A percentile compares a stretch with the other conserved stretches of the same genome.
Conservation (phyloP, 202 grass and related monocot species). For the Setaria viridis region DNA sequence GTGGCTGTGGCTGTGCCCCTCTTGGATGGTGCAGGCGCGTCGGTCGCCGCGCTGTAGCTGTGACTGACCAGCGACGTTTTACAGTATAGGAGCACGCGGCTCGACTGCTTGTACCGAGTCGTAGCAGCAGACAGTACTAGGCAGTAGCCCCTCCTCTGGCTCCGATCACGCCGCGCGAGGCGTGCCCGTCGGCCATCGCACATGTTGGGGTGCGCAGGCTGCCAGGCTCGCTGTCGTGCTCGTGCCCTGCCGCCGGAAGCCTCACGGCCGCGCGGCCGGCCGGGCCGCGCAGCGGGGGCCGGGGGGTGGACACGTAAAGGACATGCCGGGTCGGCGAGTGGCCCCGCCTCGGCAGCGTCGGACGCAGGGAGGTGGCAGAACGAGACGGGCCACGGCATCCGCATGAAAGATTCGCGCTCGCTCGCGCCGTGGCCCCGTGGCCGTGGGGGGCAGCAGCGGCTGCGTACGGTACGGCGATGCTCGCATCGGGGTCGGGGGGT, state of each 20-base stretch:
- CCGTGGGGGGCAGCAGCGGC: too few species aligned
- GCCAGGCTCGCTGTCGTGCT: not conserved
- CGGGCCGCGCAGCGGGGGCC: too few species aligned
- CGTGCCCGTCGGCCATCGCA: not conserved
- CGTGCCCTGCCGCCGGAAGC: not conserved
- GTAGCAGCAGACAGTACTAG: too few species aligned
- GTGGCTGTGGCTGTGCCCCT: too few species aligned
- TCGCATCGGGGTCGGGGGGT: not conserved
- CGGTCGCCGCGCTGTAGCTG: not conserved
- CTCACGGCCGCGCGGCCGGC: too few species aligned
- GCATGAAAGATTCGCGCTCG: slow-evolving; percentile 42
- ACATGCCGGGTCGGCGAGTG: not conserved
- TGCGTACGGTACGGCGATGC: not conserved
- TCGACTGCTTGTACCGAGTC: too few species aligned
- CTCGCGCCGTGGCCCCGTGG: not conserved
- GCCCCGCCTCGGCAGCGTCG: not conserved
- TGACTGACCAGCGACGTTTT: too few species aligned
- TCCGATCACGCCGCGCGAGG: not conserved
- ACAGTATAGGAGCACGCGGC: too few species aligned
- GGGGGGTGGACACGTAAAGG: not conserved
- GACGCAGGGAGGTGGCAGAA: slow-evolving; percentile 25
- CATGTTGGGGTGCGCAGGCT: not conserved
- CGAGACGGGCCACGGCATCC: not conserved
- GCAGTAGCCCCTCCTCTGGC: too few species aligned
- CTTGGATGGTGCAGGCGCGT: not conserved